Evolutionary conservation across 2,329 filamentous ascomycete genomes (phyloP), one percentile per base, ranked within the genome.

Genomic region (Apiospora phragmitis): DNA sequence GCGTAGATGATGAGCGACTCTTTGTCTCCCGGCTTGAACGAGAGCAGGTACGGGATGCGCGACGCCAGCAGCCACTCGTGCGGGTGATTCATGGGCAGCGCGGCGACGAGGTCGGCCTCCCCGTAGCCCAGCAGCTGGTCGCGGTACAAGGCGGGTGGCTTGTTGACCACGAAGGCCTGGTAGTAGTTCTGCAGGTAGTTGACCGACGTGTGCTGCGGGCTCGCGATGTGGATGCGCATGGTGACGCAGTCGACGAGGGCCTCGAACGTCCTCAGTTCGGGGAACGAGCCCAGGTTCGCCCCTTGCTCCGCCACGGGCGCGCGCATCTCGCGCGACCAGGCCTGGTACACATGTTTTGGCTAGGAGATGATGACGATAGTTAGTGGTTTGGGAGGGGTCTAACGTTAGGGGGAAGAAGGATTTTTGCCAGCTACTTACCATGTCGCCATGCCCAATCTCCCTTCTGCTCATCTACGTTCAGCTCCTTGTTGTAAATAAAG

Each of bases 141-240:
- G 3, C 70, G 69, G 74, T 80, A 84, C 1, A 85, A 77, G 24
- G 77, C 77, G 0, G 83, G 78, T 0, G 84, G 83, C 74, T 85
- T 85, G 68, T 82, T 81, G 59, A 81, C 73, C 4, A 87, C 84
- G 73, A 86, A 87, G n/a, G 80, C 76, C 71, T 85, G 81, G 77
- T 87, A 87, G 76, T 84, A 87, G 72, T 83, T 81, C 71, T 87
- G 85, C 0, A 87, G 79, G 73, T 87, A 87, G 76, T 87, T 87
- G 72, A 87, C 81, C 7, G 85, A 82, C 4, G 81, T 86, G 76
- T 87, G 85, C 72, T 84, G 83, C 0, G 86, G 84, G 2, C 83
- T 79, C 7, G 85, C 85, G 65, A 86, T 83, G 76, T 87, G 85
- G 71, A 87, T 86, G 76, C 83, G 85, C 85, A 87, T 87, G 29